Base-by-base conservation (phyloP, 768 basidiomycete species). In the Leccinum pellstonianum region DNA sequence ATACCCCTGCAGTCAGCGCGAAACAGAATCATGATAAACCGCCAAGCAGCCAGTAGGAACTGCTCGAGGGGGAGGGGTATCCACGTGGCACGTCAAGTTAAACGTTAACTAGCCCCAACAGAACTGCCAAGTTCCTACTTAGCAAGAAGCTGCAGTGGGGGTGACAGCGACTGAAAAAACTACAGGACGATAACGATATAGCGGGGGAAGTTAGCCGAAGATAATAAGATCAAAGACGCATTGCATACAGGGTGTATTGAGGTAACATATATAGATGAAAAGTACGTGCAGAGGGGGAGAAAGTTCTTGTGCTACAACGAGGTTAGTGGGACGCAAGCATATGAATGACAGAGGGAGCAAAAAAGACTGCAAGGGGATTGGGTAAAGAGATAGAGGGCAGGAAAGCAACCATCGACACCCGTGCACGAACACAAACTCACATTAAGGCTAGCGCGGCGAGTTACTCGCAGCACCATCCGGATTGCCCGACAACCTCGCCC, bases 401-500 rank as follows among this genome's bases (percentile, higher is more conserved):
- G 55, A 3, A 43, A 10, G 29, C 27, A 19, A 51, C 33, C 38
- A 49, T 19, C 43, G 19, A 21, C 5, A 25, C 23, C 23, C 5
- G 15, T 4, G 14, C 35, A 57, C 29, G 8, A 1, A 31, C 37
- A 12, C 29, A 5, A 27, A 23, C 56, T 55, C 65, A 64, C 58
- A 62, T 48, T 53, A 15, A 8, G 60, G 51, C 48, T 19, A 31
- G 19, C 56, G 59, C 37, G 52, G 56, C 14, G 64, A 60, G n/a
- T 73, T 68, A 19, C 71, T 71, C 41, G 68, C 69, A 1, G 68
- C 69, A 1, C 63, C 68, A 54, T 80, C 77, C 67, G 73, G 65
- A 62, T 73, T 71, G 33, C 76, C 76, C 3, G 79, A 68, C 12
- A 78, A 70, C 58, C 80, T 79, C 50, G 57, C 74, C 68, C 43